These are phyloP conservation scores for Pharus latifolius DNA, from an alignment of 176 grass and related monocot species.

Conservation along the genomic window DNA sequence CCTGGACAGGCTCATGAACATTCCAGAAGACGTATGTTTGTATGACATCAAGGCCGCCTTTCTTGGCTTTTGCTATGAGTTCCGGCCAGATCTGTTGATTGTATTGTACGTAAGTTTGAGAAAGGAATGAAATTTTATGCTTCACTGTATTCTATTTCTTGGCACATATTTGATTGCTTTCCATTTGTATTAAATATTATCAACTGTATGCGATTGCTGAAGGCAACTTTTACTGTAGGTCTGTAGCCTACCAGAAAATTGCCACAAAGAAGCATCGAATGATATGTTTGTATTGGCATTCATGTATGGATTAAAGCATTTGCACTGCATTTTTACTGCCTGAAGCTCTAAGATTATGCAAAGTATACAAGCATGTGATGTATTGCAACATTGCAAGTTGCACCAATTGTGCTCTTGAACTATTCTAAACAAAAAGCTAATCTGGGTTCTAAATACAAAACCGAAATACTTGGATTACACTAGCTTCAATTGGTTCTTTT, in stretches of 20 bases:
- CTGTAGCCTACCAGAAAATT: not conserved
- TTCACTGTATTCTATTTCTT: not conserved
- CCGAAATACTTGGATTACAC: too few species aligned
- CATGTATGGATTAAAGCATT: too few species aligned
- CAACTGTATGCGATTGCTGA: not conserved
- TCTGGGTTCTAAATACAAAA: too few species aligned
- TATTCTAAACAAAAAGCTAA: too few species aligned
- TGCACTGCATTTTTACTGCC: too few species aligned
- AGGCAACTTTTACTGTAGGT: not conserved
- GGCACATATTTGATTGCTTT: not conserved
- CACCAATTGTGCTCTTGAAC: too few species aligned
- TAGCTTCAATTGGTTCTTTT: too few species aligned
- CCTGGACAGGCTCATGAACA: conserved; percentile 52
- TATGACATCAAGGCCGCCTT: conserved; percentile 74
- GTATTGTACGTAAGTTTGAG: not conserved
- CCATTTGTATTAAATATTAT: not conserved
- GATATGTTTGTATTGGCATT: too few species aligned
- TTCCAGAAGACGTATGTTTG: conserved; percentile 88
- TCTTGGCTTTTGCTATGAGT: conserved; percentile 47
- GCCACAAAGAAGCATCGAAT: not conserved
- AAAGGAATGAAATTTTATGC: not conserved
- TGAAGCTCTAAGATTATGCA: too few species aligned
- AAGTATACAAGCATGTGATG: too few species aligned
- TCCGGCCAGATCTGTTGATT: conserved; percentile 55
- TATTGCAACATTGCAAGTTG: too few species aligned